Conservation (phyloP, 495 filamentous ascomycete genomes). For the Podospora pseudopauciseta region DNA sequence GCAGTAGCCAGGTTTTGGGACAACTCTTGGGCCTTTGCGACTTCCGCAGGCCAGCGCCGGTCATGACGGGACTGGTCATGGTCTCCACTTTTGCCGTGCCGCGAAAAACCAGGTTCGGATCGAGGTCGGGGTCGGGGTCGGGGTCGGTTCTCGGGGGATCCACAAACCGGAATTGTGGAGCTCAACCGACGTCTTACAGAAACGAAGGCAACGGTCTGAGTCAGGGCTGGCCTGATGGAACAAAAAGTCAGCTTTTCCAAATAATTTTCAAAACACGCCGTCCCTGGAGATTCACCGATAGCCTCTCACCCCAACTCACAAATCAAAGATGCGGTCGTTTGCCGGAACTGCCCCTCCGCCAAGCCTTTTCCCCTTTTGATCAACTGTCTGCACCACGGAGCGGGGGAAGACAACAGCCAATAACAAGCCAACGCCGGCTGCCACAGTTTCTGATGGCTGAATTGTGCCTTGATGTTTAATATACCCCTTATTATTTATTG, state of each 20-base stretch:
- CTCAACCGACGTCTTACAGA: not conserved
- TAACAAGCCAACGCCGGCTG: not conserved
- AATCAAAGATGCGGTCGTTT: no score
- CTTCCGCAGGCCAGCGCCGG: not conserved
- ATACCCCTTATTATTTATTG: not conserved
- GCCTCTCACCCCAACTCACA: no score
- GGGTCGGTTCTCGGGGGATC: not conserved
- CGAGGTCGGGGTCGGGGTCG: not conserved
- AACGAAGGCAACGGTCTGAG: not conserved
- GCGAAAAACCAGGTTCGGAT: not conserved
- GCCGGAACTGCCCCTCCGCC: not conserved
- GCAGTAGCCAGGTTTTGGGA: slow-evolving; percentile 52
- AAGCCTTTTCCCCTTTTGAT: not conserved
- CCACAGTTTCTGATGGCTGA: not conserved
- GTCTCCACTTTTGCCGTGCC: not conserved
- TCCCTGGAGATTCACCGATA: no score
- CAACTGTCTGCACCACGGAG: not conserved
- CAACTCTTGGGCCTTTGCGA: slow-evolving; percentile 9
- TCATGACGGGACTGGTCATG: not conserved
- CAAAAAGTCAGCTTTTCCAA: not conserved
- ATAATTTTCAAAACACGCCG: not conserved
- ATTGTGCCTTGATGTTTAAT: not conserved
- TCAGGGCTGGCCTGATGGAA: not conserved
- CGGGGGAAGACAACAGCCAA: not conserved
- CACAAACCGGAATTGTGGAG: not conserved